Evolutionary conservation across 2,329 filamentous ascomycete species (phyloP).

Genomic region (Aspergillus quadrilineatus): DNA sequence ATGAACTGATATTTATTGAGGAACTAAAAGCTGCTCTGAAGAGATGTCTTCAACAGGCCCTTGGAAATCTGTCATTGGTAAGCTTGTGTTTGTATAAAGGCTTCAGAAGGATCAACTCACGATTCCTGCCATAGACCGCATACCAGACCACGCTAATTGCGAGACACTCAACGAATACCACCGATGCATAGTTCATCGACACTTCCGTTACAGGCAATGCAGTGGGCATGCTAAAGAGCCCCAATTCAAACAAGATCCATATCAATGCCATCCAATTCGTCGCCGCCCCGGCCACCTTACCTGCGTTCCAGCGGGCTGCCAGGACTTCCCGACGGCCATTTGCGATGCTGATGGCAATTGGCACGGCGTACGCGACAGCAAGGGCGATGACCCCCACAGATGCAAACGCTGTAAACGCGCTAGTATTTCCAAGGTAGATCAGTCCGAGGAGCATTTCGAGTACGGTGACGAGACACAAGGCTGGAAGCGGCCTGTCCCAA

Average conservation of each 20-base stretch:
- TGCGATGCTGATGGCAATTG: slow-evolving; percentile 53
- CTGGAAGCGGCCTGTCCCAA: slow-evolving; percentile 13
- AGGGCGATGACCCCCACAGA: slow-evolving; percentile 59
- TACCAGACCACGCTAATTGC: too few species aligned
- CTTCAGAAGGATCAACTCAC: too few species aligned
- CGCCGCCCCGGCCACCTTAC: slow-evolving; percentile 41
- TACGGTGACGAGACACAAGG: slow-evolving; percentile 45
- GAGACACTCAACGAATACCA: slow-evolving; percentile 50
- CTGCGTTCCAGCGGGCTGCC: slow-evolving; percentile 51
- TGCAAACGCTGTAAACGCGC: slow-evolving; percentile 52
- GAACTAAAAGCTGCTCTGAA: too few species aligned
- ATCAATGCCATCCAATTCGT: slow-evolving; percentile 50
- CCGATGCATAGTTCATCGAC: slow-evolving; percentile 59
- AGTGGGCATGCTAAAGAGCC: slow-evolving; percentile 56
- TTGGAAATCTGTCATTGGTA: too few species aligned
- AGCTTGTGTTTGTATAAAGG: too few species aligned
- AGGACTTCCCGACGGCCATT: slow-evolving; percentile 48
- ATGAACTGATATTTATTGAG: too few species aligned
- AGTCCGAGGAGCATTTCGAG: slow-evolving; percentile 51
- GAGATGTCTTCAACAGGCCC: too few species aligned
- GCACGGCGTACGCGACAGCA: slow-evolving; percentile 57
- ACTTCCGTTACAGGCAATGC: slow-evolving; percentile 53
- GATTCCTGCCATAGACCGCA: too few species aligned
- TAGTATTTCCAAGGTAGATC: slow-evolving; percentile 50
- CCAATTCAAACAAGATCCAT: slow-evolving; percentile 55